A percentile compares a stretch with the other conserved stretches of the same genome.
phyloP scores from a whole-genome alignment of 768 basidiomycete species.

The Cubamyces lactineus region DNA sequence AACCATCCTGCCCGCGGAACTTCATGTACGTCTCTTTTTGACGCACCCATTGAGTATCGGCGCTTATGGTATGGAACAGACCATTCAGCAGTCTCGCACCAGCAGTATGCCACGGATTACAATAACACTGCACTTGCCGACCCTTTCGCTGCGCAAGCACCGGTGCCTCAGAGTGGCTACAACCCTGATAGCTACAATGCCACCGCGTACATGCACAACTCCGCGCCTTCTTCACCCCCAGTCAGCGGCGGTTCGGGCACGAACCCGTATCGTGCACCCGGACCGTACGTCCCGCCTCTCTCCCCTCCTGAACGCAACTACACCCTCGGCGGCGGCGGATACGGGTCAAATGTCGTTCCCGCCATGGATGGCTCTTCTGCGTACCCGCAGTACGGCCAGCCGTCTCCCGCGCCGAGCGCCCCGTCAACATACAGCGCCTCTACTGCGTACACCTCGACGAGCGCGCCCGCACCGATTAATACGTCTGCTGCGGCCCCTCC shows the following conservation, averaged over 20 bases:
- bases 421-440: slow-evolving; percentile 30
- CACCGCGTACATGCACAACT: slow-evolving; percentile 30
- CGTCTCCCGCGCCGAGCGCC: slow-evolving; percentile 26
- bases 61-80: slow-evolving; percentile 42
- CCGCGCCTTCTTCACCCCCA: slow-evolving; percentile 7
- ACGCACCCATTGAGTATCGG: slow-evolving; percentile 11
- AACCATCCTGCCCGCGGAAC: slow-evolving; percentile 57
- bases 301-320: slow-evolving; percentile 51
- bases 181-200: slow-evolving; percentile 47
- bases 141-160: slow-evolving; percentile 45
- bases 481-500: slow-evolving; percentile 29
- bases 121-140: slow-evolving; percentile 41
- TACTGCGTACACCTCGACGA: slow-evolving; percentile 10
- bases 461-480: slow-evolving; percentile 45
- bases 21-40: slow-evolving; percentile 49
- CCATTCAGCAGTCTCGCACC: slow-evolving; percentile 54
- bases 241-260: slow-evolving; percentile 20
- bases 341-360: slow-evolving; percentile 49
- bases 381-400: slow-evolving; percentile 24
- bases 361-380: slow-evolving; percentile 19
- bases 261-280: slow-evolving; percentile 21
- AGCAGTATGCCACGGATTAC: slow-evolving; percentile 51
- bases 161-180: slow-evolving; percentile 35
- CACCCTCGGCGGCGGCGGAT: slow-evolving; percentile 59
- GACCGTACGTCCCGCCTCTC: slow-evolving; percentile 11